Percentiles rank a stretch among this genome's conserved stretches.
Evolutionary conservation across 306 rosid genomes (phyloP).

Genomic region (Rubus idaeus): DNA sequence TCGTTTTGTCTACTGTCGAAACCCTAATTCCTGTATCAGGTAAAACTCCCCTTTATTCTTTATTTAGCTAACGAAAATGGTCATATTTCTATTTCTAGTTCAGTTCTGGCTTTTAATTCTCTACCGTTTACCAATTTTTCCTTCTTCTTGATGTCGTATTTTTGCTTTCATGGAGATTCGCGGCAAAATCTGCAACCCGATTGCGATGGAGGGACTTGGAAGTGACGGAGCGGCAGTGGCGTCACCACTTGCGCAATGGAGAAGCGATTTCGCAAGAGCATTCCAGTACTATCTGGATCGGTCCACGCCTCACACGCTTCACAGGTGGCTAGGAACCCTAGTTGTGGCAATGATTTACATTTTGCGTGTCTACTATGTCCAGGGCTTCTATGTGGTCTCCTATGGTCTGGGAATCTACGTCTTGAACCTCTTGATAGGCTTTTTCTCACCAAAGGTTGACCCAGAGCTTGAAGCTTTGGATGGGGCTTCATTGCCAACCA

Average conservation of each 20-base stretch:
- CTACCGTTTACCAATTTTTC: not conserved
- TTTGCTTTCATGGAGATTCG: not conserved
- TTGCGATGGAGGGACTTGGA: conserved; percentile 17
- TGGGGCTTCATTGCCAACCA: conserved; percentile 24
- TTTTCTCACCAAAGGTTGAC: conserved; percentile 65
- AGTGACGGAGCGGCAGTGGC: conserved; percentile 6
- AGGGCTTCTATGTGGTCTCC: conserved; percentile 62
- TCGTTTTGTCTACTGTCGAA: not conserved
- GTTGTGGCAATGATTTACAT: conserved; percentile 37
- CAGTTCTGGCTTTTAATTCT: not conserved
- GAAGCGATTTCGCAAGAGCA: conserved; percentile 24
- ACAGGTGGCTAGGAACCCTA: conserved; percentile 41
- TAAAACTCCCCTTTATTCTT: not conserved
- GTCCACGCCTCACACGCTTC: conserved; percentile 29
- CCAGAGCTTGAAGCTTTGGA: conserved; percentile 54
- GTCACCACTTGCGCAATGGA: conserved; percentile 16
- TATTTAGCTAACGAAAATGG: not conserved
- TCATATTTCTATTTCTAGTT: not conserved
- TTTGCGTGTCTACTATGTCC: conserved; percentile 55
- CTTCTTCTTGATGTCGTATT: not conserved
- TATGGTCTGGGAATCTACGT: conserved; percentile 67
- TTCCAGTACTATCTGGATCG: conserved; percentile 73
- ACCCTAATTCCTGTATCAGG: conserved; percentile 16
- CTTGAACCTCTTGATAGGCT: conserved; percentile 66
- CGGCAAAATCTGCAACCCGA: not conserved